Conservation (phyloP, 805 yeast species). For the Saccharomycopsis oosterbeekiorum region DNA sequence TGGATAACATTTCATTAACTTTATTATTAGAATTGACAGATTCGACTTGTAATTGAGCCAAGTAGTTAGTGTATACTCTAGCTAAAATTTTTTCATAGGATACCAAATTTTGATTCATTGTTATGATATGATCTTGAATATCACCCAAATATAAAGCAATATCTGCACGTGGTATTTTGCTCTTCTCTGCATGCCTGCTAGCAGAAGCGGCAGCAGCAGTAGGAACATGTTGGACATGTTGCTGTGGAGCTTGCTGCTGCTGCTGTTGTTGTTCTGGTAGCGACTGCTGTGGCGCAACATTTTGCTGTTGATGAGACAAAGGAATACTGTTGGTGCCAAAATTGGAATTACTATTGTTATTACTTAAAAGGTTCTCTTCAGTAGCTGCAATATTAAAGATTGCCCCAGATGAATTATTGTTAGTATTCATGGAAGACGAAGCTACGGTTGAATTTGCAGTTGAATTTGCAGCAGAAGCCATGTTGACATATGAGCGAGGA, state of each 20-base stretch:
- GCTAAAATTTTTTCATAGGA: slow-evolving; percentile 91
- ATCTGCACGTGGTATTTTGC: slow-evolving; percentile 63
- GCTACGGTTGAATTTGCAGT: neutral
- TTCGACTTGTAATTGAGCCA: slow-evolving; percentile 91
- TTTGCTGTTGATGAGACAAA: neutral
- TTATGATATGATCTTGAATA: slow-evolving; percentile 93
- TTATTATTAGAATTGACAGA: slow-evolving; percentile 77
- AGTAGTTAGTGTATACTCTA: slow-evolving; percentile 82
- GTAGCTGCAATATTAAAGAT: neutral
- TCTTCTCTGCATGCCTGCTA: neutral
- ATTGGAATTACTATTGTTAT: neutral
- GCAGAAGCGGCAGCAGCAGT: neutral
- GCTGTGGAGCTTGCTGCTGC: too few species aligned
- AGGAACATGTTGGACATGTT: neutral
- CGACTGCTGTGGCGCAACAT: neutral
- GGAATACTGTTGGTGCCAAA: neutral
- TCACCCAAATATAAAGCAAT: slow-evolving; percentile 89
- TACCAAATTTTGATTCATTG: slow-evolving; percentile 85
- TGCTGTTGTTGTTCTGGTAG: neutral
- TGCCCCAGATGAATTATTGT: neutral
- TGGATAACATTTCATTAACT: slow-evolving; percentile 78
- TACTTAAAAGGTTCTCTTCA: neutral
- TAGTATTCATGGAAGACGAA: neutral
- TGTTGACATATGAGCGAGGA: neutral
- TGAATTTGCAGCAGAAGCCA: neutral